Evolutionary conservation across 306 rosid species (phyloP), one percentile per base, ranked within the genome.

Genomic region (Cyamopsis tetragonoloba): DNA sequence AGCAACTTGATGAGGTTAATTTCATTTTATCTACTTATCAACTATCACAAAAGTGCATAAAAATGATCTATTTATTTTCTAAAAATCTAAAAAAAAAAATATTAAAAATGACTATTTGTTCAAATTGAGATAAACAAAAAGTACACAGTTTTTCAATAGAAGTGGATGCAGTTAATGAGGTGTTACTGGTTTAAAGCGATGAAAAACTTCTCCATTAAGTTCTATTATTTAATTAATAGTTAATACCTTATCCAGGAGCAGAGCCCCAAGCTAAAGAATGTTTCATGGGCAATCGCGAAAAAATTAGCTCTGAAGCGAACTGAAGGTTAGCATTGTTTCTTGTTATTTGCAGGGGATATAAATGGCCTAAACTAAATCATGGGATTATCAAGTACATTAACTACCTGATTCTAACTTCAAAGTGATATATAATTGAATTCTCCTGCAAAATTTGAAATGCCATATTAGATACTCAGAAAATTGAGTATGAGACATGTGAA

Each of bases 261-360:
- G 14, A 83, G 37, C 61, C 56, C 73, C 74, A 87, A 78, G 77
- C 74, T 75, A 76, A 84, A 74, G 74, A 87, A 85, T 77, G 66
- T 77, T 69, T 79, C 91, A 10, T 73, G 83, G 82, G 82, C 86
- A 44, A 71, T 82, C 20, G 0, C 88, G n/a, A n/a, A n/a, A 57
- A 3, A 43, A 58, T 28, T 69, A 54, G 74, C 88, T 81, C 55
- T 60, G 78, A 80, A 78, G 79, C 65, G 41, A 76, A 41, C 74
- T 47, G 2, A 49, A 68, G 85, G 85, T 81, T 14, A 67, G 58
- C 51, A 10, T 77, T 68, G 7, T 14, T 39, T 56, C 11, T 56
- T 66, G 24, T 56, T 46, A 46, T 22, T 58, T 63, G 23, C 23
- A 58, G 15, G n/a, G 28, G 44, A 68, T 12, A 68, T 12, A 37